Base-by-base conservation (phyloP, 805 yeast genomes). In the Priceomyces castillae region DNA sequence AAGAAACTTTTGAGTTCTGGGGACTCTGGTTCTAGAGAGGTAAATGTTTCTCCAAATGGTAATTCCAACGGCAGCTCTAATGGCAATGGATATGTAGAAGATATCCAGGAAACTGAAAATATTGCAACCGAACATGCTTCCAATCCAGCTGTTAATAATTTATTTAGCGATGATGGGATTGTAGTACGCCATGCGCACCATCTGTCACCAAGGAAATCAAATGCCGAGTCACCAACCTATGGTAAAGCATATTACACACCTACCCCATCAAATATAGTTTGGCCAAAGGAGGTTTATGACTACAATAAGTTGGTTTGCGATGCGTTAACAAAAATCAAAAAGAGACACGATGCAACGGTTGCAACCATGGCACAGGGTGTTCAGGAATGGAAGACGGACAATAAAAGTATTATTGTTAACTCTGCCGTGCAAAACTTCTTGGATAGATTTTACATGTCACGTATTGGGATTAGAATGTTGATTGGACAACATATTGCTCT, bases 401-500 rank as follows among this genome's bases (percentile, higher is more conserved):
- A 64, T 61, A 71, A 59, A 41, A 69, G 74, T 10, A 68, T 74
- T 34, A 51, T 76, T 23, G 82, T 86, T 31, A 87, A 86, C 56
- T 75, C 81, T 41, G 79, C 87, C 10, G 81, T 90, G 28, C 96
- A 90, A 64, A 75, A 81, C 12, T 89, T 90, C 57, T 69, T 89
- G 49, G 97, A 90, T 65, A 65, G 94, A 25, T 89, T 89, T 59
- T 89, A 90, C 69, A 82, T 89, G 90, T 82, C 89, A 41, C 75
- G 96, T 46, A 90, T 90, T 48, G 97, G 97, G 2, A 90, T 90
- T 47, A 76, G 97, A 50, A 90, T 90, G 95, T 75, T 89, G 33
- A 86, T 89, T 56, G 97, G 96, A n/a, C 97, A 89, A 67, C 95
- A 89, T 56, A 84, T 89, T 50, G 92, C 96, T 1, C 74, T 89